Evolutionary conservation across 2,329 filamentous ascomycete species (phyloP).

Genomic region (Raffaelea albimanens): DNA sequence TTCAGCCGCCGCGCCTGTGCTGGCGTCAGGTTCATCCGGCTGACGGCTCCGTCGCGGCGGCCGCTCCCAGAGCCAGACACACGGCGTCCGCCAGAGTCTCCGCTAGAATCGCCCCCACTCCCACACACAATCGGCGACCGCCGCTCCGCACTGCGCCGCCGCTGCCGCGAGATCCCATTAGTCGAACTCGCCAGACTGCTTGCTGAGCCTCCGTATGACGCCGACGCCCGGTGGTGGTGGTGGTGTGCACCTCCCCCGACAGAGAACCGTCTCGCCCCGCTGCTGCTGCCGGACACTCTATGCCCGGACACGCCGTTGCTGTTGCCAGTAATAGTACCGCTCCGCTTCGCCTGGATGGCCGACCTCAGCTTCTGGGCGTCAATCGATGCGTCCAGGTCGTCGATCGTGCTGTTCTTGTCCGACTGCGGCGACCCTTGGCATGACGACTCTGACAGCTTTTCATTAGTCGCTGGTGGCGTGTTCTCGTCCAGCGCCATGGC

Average conservation of each 20-base stretch:
- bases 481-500: slow-evolving; percentile 38
- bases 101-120: slow-evolving; percentile 20
- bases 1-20: slow-evolving; percentile 51
- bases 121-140: slow-evolving; percentile 41
- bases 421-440: neutral
- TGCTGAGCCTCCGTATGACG: slow-evolving; percentile 19
- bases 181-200: slow-evolving; percentile 35
- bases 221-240: slow-evolving; percentile 21
- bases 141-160: slow-evolving; percentile 38
- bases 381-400: slow-evolving; percentile 27
- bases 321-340: slow-evolving; percentile 28
- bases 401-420: slow-evolving; percentile 3
- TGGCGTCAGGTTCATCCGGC: slow-evolving; percentile 31
- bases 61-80: slow-evolving; percentile 18
- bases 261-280: slow-evolving; percentile 8
- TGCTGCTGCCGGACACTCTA: slow-evolving; percentile 27
- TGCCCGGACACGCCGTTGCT: too few relatives aligned
- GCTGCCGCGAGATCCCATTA: slow-evolving; percentile 46
- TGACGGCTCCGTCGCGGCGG: slow-evolving; percentile 5
- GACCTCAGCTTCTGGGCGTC: slow-evolving; percentile 46
- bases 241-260: slow-evolving; percentile 16
- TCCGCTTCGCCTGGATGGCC: slow-evolving; percentile 45
- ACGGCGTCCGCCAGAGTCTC: slow-evolving; percentile 14
- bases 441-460: too few relatives aligned
- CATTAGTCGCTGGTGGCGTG: slow-evolving; percentile 27